Percentiles rank a stretch among this genome's conserved stretches.
phyloP scores from a whole-genome alignment of 805 yeast species.

The Candida endomychidarum region DNA sequence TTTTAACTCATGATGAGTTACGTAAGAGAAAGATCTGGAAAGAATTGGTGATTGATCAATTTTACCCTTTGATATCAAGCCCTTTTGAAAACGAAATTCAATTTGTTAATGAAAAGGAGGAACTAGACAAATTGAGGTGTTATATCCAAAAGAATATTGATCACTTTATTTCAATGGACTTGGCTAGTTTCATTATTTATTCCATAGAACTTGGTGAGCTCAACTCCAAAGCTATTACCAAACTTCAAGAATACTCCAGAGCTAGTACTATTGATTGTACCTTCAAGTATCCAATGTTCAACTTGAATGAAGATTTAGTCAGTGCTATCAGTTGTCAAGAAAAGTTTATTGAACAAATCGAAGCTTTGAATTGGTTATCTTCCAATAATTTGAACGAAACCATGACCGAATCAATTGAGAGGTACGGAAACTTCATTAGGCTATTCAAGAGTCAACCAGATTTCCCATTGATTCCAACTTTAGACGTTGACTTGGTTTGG shows the following conservation, averaged over 20 bases:
- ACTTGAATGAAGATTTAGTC: slow-evolving; percentile 22
- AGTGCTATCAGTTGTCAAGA: slow-evolving; percentile 24
- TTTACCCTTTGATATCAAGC: background rate
- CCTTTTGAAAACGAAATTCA: slow-evolving; percentile 45
- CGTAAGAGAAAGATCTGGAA: slow-evolving; percentile 20
- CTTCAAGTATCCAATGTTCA: slow-evolving; percentile 4
- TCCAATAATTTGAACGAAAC: slow-evolving; percentile 11
- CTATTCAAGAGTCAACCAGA: slow-evolving; percentile 8
- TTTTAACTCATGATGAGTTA: slow-evolving; percentile 22
- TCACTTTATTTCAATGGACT: slow-evolving; percentile 3
- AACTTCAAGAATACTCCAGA: slow-evolving; percentile 5
- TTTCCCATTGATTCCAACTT: slow-evolving; percentile 21
- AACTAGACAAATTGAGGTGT: slow-evolving; percentile 5
- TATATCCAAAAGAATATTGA: slow-evolving; percentile 25
- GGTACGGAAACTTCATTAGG: slow-evolving; percentile 21
- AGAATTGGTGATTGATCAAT: slow-evolving; percentile 9
- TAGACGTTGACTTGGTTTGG: slow-evolving; percentile 30
- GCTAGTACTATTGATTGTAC: slow-evolving; percentile 8
- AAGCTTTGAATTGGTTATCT: slow-evolving; percentile 19
- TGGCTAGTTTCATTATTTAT: background rate
- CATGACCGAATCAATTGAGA: slow-evolving; percentile 10
- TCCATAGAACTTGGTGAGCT: background rate
- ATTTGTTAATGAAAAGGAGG: slow-evolving; percentile 12
- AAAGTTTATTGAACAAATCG: slow-evolving; percentile 22
- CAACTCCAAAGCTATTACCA: slow-evolving; percentile 1